Evolutionary conservation across 441 rosid species (phyloP), one percentile per base, ranked within the genome.

Genomic region (Bocquillonia castaneifolia): DNA sequence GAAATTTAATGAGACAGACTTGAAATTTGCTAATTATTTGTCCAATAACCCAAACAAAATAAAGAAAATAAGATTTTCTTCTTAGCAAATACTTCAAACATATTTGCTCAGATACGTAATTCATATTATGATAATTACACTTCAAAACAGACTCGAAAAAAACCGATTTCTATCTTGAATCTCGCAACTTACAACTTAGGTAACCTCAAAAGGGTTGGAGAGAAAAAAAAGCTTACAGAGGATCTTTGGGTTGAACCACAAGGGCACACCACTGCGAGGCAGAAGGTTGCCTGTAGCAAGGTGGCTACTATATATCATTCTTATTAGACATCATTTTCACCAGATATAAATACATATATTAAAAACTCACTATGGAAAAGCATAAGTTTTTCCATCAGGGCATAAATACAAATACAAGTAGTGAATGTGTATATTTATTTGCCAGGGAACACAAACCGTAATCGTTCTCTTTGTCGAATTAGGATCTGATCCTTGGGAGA

Each of bases 381-480:
- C 52, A 60, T 22, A n/a, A 28, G 18, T 52, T 37, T 68, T 76
- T 66, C 72, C 79, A 75, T 29, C 28, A 60, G 12, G 76, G 73
- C 56, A 64, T 28, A 51, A 25, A 58, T 44, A 57, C 22, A 69
- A 50, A 70, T 29, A 5, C n/a, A 1, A 74, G 51, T 45, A 60
- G 71, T 52, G 31, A 59, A 59, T 70, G 64, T 73, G 71, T 75
- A 72, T 77, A 72, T 76, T 90, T 81, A 91, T 80, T 87, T 83
- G 20, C 93, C 86, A 5, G 94, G 88, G 56, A 90, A 86, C 63
- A 88, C 93, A 74, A 94, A 87, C 78, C 92, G 83, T 52, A 91
- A 80, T 45, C 88, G 80, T 52, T 92, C 98, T 82, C 91, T 84
- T 66, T 81, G 92, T 76, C 90, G 79, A 77, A 76, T 81, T 66